Evolutionary conservation across 352 stramenopile genomes (phyloP).

Genomic region (Phytophthora brassicae): DNA sequence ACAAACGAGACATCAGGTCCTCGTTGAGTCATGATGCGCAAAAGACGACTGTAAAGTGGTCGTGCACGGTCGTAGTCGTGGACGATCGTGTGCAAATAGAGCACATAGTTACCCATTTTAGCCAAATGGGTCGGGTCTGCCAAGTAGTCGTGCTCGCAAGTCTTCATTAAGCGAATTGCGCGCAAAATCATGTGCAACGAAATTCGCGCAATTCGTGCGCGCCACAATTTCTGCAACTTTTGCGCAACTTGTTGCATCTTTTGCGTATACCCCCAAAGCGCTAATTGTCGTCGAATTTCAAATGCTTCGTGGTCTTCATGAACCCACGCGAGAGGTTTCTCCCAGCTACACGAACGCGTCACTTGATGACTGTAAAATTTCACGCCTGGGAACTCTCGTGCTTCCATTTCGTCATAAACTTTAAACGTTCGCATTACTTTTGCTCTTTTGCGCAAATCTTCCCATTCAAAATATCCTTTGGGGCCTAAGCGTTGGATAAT

Average conservation of each 20-base stretch:
- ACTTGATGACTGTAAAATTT: conserved; percentile 77
- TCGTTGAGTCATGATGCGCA: conserved; percentile 76
- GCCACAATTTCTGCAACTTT: conserved; percentile 57
- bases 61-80: conserved; percentile 82
- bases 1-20: conserved; percentile 80
- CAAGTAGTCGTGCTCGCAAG: conserved; percentile 71
- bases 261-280: conserved; percentile 67
- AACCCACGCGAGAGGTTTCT: conserved; percentile 62
- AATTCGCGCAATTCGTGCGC: conserved; percentile 51
- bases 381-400: conserved; percentile 49
- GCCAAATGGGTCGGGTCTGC: conserved; percentile 72
- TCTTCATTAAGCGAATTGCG: conserved; percentile 68
- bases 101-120: conserved; percentile 82
- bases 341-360: conserved; percentile 68
- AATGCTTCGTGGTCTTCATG: conserved; percentile 44
- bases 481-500: conserved; percentile 53
- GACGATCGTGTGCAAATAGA: conserved; percentile 74
- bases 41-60: conserved; percentile 62
- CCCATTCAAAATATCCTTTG: conserved; percentile 64
- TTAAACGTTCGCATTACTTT: conserved; percentile 46
- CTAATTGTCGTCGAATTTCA: conserved; percentile 52
- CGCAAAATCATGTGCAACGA: conserved; percentile 63
- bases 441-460: conserved; percentile 37
- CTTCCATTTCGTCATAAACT: conserved; percentile 78
- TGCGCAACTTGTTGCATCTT: conserved; percentile 51